phyloP scores from a whole-genome alignment of 257 asterid species.

The Scutellaria baicalensis region DNA sequence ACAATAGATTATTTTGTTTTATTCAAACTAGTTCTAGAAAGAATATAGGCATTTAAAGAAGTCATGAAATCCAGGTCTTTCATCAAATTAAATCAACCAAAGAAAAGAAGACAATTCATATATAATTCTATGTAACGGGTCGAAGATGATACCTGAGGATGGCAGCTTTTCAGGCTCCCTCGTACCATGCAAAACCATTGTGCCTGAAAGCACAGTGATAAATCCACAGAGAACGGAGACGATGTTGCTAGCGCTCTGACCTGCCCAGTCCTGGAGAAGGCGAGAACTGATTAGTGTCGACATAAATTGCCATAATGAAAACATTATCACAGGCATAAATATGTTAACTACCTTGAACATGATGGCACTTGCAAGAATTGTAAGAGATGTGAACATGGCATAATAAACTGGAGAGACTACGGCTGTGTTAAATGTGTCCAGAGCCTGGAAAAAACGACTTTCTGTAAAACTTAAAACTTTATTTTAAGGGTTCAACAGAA shows the following conservation, averaged over 20 bases:
- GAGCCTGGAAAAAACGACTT: constrained; percentile 39
- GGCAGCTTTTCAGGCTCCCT: constrained; percentile 55
- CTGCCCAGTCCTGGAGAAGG: constrained; percentile 68
- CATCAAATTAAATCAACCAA: background rate
- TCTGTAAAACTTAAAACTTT: constrained; percentile 2
- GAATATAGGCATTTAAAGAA: background rate
- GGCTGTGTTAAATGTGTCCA: constrained; percentile 75
- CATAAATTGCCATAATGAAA: background rate
- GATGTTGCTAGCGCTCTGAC: constrained; percentile 64
- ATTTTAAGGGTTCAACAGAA: background rate
- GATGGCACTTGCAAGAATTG: constrained; percentile 84
- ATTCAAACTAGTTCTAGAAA: background rate
- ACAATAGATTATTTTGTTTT: no score
- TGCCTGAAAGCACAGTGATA: constrained; percentile 75
- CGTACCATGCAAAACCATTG: constrained; percentile 73
- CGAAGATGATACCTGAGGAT: constrained; percentile 37
- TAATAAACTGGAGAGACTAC: constrained; percentile 81
- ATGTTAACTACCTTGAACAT: constrained; percentile 72
- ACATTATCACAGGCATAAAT: background rate
- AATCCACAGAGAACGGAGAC: constrained; percentile 75
- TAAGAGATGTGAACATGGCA: constrained; percentile 90
- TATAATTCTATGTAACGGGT: background rate
- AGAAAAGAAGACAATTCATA: background rate
- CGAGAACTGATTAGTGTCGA: constrained; percentile 3
- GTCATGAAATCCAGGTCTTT: background rate